Conservation (phyloP, 2,329 filamentous ascomycete species). For the Botrytis medusae region DNA sequence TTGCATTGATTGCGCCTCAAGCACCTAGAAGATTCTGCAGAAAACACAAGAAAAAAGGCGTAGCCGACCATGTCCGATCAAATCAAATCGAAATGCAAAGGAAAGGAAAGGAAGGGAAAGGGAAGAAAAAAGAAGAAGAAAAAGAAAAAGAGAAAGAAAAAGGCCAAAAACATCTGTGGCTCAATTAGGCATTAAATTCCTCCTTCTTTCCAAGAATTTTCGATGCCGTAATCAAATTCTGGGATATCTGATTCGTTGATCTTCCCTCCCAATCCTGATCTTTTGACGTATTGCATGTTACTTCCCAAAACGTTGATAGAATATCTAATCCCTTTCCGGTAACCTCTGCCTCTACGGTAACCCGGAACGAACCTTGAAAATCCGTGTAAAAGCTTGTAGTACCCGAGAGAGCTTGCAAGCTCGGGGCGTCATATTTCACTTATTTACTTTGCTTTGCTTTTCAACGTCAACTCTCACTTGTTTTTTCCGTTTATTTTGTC, state of each 20-base stretch:
- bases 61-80: not conserved
- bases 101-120: not conserved
- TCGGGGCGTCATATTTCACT: slow-evolving; percentile 2
- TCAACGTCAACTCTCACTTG: slow-evolving; percentile 26
- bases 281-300: not conserved
- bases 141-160: not conserved
- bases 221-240: not conserved
- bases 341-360: not conserved
- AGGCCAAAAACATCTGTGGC: not conserved
- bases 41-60: not conserved
- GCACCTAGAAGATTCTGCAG: slow-evolving; percentile 7
- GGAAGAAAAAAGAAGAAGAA: not conserved
- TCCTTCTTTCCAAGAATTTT: not conserved
- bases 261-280: not conserved
- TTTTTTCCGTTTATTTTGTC: slow-evolving; percentile 26
- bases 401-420: not conserved
- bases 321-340: not conserved
- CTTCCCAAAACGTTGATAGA: not conserved
- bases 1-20: not conserved
- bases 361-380: not conserved
- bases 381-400: not conserved
- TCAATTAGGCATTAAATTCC: not conserved
- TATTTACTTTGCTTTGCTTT: slow-evolving; percentile 24
- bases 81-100: not conserved
- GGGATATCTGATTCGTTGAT: not conserved